Evolutionary conservation across 1,139 yeast genomes (phyloP).

Genomic region (Debaryomyces nepalensis): DNA sequence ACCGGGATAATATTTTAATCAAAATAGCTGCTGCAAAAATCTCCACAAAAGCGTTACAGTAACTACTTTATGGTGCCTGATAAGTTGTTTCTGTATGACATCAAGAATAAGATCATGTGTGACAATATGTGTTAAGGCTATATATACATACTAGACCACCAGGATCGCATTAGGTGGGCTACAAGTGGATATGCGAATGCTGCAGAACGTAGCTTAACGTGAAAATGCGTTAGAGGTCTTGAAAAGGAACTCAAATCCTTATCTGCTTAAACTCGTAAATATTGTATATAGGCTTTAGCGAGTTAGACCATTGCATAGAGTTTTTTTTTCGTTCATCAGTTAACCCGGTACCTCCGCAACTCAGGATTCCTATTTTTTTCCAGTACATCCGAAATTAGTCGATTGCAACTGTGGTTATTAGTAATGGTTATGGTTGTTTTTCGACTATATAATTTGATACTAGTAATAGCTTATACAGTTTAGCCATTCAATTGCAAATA

Average conservation of each 20-base stretch:
- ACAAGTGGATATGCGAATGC: constrained; percentile 80
- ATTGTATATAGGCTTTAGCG: constrained; percentile 9
- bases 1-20: too few species aligned
- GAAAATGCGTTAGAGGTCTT: constrained; percentile 67
- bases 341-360: too few species aligned
- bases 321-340: too few species aligned
- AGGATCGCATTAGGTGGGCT: constrained; percentile 89
- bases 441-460: too few species aligned
- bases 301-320: too few species aligned
- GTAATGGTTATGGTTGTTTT: too few species aligned
- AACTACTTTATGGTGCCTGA: constrained; percentile 69
- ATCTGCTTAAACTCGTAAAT: constrained; percentile 6
- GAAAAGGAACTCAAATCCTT: constrained; percentile 33
- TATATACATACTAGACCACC: constrained; percentile 72
- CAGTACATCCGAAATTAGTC: too few species aligned
- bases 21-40: too few species aligned
- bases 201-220: constrained; percentile 62
- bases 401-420: too few species aligned
- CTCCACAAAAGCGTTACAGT: constrained; percentile 56
- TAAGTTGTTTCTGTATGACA: constrained; percentile 59
- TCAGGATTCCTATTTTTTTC: too few species aligned
- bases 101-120: constrained; percentile 65
- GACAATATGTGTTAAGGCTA: constrained; percentile 86
- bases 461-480: too few species aligned
- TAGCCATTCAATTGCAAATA: too few species aligned